A percentile compares a stretch with the other conserved stretches of the same genome.
phyloP scores from a whole-genome alignment of 805 yeast species.

The Dipodascus albidus region DNA sequence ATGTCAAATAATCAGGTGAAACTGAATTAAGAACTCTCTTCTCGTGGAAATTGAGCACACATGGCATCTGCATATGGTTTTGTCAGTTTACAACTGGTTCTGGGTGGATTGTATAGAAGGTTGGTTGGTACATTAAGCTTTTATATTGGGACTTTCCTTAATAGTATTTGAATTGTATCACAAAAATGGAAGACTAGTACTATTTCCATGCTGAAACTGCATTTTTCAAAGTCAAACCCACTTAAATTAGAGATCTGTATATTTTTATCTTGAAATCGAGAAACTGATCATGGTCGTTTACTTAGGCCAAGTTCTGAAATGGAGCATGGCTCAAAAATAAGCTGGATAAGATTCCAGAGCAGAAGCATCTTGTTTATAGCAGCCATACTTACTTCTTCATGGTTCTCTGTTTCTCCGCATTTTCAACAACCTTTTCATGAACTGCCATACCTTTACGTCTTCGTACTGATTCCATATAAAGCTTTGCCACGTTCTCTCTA shows the following conservation, averaged over 20 bases:
- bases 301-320: no score
- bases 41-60: not conserved
- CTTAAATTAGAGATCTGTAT: not conserved
- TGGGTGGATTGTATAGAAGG: not conserved
- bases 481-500: constrained; percentile 79
- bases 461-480: constrained; percentile 73
- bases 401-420: constrained; percentile 91
- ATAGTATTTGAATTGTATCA: not conserved
- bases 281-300: no score
- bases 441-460: constrained; percentile 79
- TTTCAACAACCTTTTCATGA: constrained; percentile 80
- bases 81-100: not conserved
- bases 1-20: not conserved
- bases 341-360: no score
- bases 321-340: no score
- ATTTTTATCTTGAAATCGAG: not conserved
- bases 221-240: not conserved
- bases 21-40: not conserved
- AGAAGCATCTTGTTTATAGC: no score
- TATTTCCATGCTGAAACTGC: not conserved
- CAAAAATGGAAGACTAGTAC: not conserved
- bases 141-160: not conserved
- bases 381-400: constrained; percentile 25
- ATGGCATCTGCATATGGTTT: not conserved
- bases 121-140: not conserved